phyloP scores from a whole-genome alignment of 768 basidiomycete genomes.

The Cystobasidium onofrii region DNA sequence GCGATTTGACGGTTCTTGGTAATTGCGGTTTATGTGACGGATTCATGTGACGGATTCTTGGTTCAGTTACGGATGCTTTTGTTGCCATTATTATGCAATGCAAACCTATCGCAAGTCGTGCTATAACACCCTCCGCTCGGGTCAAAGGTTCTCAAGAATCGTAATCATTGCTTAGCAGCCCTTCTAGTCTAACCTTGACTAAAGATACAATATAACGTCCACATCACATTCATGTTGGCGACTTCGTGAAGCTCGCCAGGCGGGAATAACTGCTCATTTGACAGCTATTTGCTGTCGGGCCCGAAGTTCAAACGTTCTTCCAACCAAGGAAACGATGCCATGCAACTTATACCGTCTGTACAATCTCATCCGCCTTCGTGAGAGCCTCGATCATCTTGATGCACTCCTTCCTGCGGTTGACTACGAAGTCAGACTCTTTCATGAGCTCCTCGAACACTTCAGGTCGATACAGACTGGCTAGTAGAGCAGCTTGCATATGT shows the following conservation, averaged over 20 bases:
- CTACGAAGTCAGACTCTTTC: conserved; percentile 75
- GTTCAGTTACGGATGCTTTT: not conserved
- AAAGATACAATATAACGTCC: not conserved
- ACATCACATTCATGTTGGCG: not conserved
- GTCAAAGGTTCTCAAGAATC: not conserved
- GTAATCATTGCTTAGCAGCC: not conserved
- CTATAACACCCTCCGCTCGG: not conserved
- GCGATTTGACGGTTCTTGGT: conserved; percentile 58
- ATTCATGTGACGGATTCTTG: not conserved
- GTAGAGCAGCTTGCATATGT: conserved; percentile 80
- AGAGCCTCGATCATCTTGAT: conserved; percentile 84
- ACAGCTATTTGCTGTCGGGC: no score
- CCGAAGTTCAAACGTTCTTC: no score
- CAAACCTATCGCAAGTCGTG: not conserved
- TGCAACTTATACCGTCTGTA: conserved; percentile 41
- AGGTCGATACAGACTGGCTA: conserved; percentile 94
- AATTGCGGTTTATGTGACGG: not conserved
- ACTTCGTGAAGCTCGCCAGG: no score
- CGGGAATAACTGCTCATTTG: not conserved
- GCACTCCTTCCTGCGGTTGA: conserved; percentile 85
- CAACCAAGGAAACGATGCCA: not conserved
- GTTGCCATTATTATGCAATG: not conserved
- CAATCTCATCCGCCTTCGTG: conserved; percentile 92
- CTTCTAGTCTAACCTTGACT: not conserved
- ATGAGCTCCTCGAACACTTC: conserved; percentile 89